Conservation (phyloP, 2,329 filamentous ascomycete species). For the Nemania bipapillata region DNA sequence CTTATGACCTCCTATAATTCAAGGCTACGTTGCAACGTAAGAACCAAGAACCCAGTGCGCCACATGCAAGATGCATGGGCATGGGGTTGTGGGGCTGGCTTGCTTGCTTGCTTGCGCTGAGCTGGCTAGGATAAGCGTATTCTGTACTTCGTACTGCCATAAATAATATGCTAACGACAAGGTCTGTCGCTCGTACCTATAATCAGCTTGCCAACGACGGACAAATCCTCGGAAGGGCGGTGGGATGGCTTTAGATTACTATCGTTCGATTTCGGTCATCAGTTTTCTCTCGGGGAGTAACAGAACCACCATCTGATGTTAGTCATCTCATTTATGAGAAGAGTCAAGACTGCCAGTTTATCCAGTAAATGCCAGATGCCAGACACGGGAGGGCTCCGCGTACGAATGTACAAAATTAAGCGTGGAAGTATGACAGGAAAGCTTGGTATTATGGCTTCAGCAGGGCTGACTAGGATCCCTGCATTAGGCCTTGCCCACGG, state of each 20-base stretch:
- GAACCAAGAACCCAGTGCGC: conserved; percentile 19
- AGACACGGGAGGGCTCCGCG: conserved; percentile 8
- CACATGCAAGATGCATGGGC: conserved; percentile 21
- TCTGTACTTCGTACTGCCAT: conserved; percentile 1
- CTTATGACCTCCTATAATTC: conserved; percentile 20
- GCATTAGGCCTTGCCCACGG: conserved; percentile 20
- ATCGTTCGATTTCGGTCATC: conserved; percentile 32
- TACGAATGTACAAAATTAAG: conserved; percentile 6
- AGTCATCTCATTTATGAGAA: conserved; percentile 31
- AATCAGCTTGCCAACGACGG: conserved; percentile 19
- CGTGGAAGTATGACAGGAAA: conserved; percentile 18
- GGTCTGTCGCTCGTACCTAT: conserved; percentile 21
- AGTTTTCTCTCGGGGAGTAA: conserved; percentile 25
- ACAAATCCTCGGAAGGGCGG: conserved; percentile 23
- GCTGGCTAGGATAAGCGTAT: conserved; percentile 20
- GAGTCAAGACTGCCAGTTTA: conserved; percentile 18
- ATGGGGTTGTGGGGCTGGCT: conserved; percentile 32
- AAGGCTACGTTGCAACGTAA: conserved; percentile 26
- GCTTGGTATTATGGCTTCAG: conserved; percentile 33
- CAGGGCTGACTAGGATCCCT: conserved; percentile 32
- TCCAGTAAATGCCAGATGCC: conserved; percentile 20
- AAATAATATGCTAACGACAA: conserved; percentile 16
- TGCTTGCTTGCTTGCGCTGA: conserved; percentile 24
- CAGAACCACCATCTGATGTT: conserved; percentile 34
- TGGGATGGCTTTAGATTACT: conserved; percentile 30